Base-by-base conservation (phyloP, 495 filamentous ascomycete species). In the Aspergillus sparsus region DNA sequence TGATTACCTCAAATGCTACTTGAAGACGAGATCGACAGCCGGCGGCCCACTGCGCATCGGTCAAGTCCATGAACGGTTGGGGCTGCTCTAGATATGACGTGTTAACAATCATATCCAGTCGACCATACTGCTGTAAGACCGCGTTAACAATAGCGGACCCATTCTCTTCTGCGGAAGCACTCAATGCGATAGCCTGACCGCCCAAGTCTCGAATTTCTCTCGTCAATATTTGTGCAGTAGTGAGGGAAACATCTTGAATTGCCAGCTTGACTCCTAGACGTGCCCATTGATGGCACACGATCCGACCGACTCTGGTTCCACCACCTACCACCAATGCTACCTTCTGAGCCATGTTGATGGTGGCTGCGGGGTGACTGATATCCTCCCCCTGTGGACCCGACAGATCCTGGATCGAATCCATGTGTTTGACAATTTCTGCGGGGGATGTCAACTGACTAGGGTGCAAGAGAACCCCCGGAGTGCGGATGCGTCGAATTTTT, bases 41-140 rank as follows among this genome's bases (percentile, higher is more conserved):
- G 52, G 89, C 84, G 70, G 96, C 86, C 92, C 93, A 98, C 61
- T 90, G 80, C 74, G 84, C 86, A 75, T 98, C 93, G 56, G 91
- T 89, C 94, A 98, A 97, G 78, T 96, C 96, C 70, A 80, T 86
- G 79, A 98, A 98, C 36, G 94, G 93, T 83, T 96, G 97, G 81
- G 98, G 94, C 53, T 93, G 85, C 35, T 98, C 84, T 67, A 98
- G 97, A 68, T 93, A 94, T 47, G 94, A 94, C 68, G 97, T 98
- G 84, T 98, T 98, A 73, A 98, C 81, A 62, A 98, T 74, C 55
- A 98, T 88, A 70, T 98, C 93, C 66, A 98, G 83, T 52, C 93
- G 90, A 64, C 94, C 93, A 66, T 90, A 98, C 41, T 90, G 85
- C 69, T 97, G 93, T 64, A 98, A 93, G 58, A 91, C 91, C 55